phyloP scores from a whole-genome alignment of 139 green algal genomes.

The Chlorella sp. region DNA sequence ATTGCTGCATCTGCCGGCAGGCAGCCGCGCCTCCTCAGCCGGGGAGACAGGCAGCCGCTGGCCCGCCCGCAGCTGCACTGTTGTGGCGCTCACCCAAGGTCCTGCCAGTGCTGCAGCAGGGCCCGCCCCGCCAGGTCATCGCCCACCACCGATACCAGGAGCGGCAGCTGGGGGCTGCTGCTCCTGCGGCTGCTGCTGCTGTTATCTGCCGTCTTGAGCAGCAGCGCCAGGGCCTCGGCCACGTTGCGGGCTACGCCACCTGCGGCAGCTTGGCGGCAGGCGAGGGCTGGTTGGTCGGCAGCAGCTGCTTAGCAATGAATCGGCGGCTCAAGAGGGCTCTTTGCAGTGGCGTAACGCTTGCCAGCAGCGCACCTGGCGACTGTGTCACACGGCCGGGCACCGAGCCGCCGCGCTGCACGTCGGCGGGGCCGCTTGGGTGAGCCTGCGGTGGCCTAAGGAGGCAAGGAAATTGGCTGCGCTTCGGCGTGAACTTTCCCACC shows the following conservation, averaged over 20 bases:
- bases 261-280: neutral
- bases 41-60: neutral
- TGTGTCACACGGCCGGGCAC: conserved; percentile 57
- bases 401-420: conserved; percentile 42
- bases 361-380: conserved; percentile 11
- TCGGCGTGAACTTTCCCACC: no score
- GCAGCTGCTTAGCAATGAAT: no score
- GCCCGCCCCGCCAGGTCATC: conserved; percentile 51
- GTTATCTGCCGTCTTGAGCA: conserved; percentile 14
- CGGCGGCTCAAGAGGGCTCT: neutral
- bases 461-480: no score
- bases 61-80: neutral
- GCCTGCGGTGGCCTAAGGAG: neutral
- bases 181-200: no score
- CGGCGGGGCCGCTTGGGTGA: neutral
- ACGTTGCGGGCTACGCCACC: conserved; percentile 77
- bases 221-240: conserved; percentile 51
- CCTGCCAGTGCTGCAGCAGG: conserved; percentile 44
- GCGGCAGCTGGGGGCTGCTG: conserved; percentile 11
- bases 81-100: conserved; percentile 21
- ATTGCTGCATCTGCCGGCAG: no score
- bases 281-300: neutral
- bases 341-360: neutral
- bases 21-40: no score
- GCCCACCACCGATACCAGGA: conserved; percentile 60